phyloP scores from a whole-genome alignment of 768 basidiomycete species.

The Hydnomerulius pinastri region DNA sequence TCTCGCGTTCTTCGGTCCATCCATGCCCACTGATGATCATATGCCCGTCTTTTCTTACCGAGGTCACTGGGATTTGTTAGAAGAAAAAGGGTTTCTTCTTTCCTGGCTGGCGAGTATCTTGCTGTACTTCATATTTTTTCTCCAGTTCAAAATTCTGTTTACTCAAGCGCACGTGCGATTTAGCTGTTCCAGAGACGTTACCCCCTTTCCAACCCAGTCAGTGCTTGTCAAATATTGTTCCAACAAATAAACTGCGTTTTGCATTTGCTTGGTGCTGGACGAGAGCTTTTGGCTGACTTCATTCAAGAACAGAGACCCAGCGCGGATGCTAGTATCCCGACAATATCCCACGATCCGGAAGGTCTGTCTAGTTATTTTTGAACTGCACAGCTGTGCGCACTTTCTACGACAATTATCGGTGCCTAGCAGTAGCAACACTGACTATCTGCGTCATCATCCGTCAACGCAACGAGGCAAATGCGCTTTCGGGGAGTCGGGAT shows the following conservation, averaged over 20 bases:
- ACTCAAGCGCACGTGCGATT: constrained; percentile 24
- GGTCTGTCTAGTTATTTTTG: too few relatives aligned
- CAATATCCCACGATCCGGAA: too few relatives aligned
- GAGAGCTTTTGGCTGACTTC: not conserved
- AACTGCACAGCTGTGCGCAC: too few relatives aligned
- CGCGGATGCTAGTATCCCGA: not conserved
- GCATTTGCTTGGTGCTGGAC: constrained; percentile 1
- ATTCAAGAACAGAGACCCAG: not conserved
- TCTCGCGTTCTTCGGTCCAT: constrained; percentile 14
- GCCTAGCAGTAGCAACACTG: not conserved
- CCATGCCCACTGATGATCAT: constrained; percentile 23
- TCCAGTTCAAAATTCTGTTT: constrained; percentile 6
- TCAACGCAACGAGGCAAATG: too few relatives aligned
- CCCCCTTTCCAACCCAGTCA: constrained; percentile 3
- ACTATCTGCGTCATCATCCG: too few relatives aligned
- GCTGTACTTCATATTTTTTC: constrained; percentile 16
- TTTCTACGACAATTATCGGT: not conserved
- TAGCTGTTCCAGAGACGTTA: constrained; percentile 19
- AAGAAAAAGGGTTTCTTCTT: constrained; percentile 15
- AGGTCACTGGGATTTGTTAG: constrained; percentile 27
- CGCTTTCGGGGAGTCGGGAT: too few relatives aligned
- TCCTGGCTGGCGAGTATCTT: constrained; percentile 21
- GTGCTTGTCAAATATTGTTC: constrained; percentile 21
- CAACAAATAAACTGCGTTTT: constrained; percentile 20
- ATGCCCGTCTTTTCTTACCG: constrained; percentile 17